Conservation (phyloP, 306 rosid species). For the Prunus fruticosa region DNA sequence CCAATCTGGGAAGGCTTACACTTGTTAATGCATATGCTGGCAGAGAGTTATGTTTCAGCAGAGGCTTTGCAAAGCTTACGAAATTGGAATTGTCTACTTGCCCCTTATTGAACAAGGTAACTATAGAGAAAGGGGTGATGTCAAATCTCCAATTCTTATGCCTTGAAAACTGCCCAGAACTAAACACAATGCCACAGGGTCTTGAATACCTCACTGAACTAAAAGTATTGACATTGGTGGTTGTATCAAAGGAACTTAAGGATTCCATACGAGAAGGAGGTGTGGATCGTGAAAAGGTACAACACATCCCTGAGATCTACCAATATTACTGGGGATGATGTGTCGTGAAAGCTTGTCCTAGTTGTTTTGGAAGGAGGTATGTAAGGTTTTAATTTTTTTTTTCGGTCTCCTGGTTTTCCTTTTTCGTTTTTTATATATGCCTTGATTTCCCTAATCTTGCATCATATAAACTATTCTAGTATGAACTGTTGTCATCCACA, state of each 20-base stretch:
- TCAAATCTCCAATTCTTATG: not conserved
- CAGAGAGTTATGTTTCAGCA: not conserved
- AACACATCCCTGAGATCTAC: not conserved
- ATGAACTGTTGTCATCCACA: not conserved
- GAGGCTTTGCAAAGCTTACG: constrained; percentile 16
- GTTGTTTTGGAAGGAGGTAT: not conserved
- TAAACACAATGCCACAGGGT: constrained; percentile 7
- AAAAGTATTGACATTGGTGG: not conserved
- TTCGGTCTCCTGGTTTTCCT: no score
- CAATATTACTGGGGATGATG: not conserved
- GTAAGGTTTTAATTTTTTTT: not conserved
- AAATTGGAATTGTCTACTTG: not conserved
- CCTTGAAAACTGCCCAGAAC: not conserved
- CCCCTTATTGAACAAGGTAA: not conserved
- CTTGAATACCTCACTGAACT: constrained; percentile 3
- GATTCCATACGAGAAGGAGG: not conserved
- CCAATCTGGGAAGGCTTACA: not conserved
- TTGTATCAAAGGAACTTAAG: not conserved
- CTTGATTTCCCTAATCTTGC: no score
- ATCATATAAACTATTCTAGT: no score
- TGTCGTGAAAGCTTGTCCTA: not conserved
- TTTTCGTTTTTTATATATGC: no score
- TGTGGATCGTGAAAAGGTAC: not conserved
- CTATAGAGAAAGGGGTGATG: constrained; percentile 3
- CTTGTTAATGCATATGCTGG: not conserved